Evolutionary conservation across 2,329 filamentous ascomycete species (phyloP).

Genomic region (Nemania sp.): DNA sequence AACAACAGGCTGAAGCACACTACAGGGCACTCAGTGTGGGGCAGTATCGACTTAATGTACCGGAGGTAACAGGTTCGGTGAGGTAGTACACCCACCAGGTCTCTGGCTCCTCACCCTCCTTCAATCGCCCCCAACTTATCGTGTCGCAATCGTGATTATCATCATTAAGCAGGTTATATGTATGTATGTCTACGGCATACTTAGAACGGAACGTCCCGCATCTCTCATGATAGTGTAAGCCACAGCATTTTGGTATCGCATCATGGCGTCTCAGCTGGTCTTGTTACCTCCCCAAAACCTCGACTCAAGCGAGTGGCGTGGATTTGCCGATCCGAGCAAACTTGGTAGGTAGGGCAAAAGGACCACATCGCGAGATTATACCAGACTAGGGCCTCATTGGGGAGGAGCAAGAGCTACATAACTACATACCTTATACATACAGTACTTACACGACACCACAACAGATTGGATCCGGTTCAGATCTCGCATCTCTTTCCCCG

Average conservation of each 20-base stretch:
- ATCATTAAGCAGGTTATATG: not conserved
- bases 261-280: conserved; percentile 30
- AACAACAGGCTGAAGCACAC: too few relatives aligned
- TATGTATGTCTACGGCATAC: conserved; percentile 3
- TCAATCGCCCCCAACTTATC: conserved; percentile 5
- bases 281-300: conserved; percentile 17
- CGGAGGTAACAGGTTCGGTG: too few relatives aligned
- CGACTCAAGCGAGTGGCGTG: conserved; percentile 31
- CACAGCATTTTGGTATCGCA: conserved; percentile 5
- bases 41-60: too few relatives aligned
- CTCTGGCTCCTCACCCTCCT: conserved; percentile 1
- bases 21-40: not conserved
- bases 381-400: not conserved
- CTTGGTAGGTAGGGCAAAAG: conserved; percentile 13
- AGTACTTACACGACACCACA: not conserved
- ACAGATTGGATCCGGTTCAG: conserved; percentile 21
- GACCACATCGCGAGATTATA: conserved; percentile 3
- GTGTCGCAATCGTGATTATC: not conserved
- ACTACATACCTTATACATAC: not conserved
- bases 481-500: conserved; percentile 29
- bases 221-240: not conserved
- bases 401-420: conserved; percentile 7
- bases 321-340: conserved; percentile 28
- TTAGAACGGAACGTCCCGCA: conserved; percentile 8
- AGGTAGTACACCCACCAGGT: not conserved